Evolutionary conservation across 176 grass and related monocot species (phyloP).

Genomic region (Rhynchospora tenuis): DNA sequence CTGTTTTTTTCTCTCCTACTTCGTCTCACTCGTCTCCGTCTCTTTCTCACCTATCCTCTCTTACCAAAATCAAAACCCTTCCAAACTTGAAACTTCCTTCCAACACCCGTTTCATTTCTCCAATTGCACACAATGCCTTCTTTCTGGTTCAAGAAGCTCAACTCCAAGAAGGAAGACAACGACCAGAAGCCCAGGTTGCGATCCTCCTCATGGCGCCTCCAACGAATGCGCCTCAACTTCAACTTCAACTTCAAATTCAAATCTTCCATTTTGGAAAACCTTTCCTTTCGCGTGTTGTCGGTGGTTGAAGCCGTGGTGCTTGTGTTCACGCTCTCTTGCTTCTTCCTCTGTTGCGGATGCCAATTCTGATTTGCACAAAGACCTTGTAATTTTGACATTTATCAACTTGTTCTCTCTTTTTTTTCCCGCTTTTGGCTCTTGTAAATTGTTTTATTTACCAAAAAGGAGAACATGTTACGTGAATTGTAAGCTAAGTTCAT

Average conservation of each 20-base stretch:
- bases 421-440: background rate
- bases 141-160: slow-evolving; percentile 32
- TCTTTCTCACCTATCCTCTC: background rate
- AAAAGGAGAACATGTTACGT: background rate
- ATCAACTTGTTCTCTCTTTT: background rate
- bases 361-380: slow-evolving; percentile 25
- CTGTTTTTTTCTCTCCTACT: background rate
- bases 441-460: background rate
- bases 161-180: slow-evolving; percentile 14
- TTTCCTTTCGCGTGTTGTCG: slow-evolving; percentile 62
- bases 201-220: background rate
- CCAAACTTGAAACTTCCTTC: background rate
- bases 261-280: slow-evolving; percentile 39
- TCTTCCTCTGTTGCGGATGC: slow-evolving; percentile 91
- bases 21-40: background rate
- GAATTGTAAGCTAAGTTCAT: no score
- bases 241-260: slow-evolving; percentile 1
- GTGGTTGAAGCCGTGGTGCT: slow-evolving; percentile 83
- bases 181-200: background rate
- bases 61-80: background rate
- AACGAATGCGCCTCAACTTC: slow-evolving; percentile 2
- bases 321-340: slow-evolving; percentile 67
- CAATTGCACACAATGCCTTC: background rate
- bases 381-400: background rate
- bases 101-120: background rate